These are phyloP conservation scores for barley (Hordeum vulgare) DNA, from an alignment of 176 grass and related monocot genomes.

Conservation along the genomic window MorexV3_pseudomolecules_assembly NC_058519.1:55137841-55138340, in stretches of 20 bases:
- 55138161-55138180: neutral
- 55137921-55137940: conserved; percentile 62
- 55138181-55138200: neutral
- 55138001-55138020: neutral
- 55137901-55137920: conserved; percentile 99
- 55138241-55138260: conserved; percentile 99
- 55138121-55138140: conserved; percentile 97
- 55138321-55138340: conserved; percentile 29
- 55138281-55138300: conserved; percentile 99
- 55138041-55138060: conserved; percentile 99
- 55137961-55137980: neutral
- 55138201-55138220: neutral
- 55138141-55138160: conserved; percentile 71
- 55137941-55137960: neutral
- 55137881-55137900: conserved; percentile 99
- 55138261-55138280: conserved; percentile 97
- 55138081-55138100: conserved; percentile 99
- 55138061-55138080: conserved; percentile 97
- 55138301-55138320: conserved; percentile 96
- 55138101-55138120: conserved; percentile 98
- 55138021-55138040: conserved; percentile 41
- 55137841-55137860: conserved; percentile 96
- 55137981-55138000: conserved; percentile 7
- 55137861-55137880: conserved; percentile 99
- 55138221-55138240: conserved; percentile 83